Evolutionary conservation across 768 basidiomycete genomes (phyloP).

Genomic region (Tylopilus balloui): DNA sequence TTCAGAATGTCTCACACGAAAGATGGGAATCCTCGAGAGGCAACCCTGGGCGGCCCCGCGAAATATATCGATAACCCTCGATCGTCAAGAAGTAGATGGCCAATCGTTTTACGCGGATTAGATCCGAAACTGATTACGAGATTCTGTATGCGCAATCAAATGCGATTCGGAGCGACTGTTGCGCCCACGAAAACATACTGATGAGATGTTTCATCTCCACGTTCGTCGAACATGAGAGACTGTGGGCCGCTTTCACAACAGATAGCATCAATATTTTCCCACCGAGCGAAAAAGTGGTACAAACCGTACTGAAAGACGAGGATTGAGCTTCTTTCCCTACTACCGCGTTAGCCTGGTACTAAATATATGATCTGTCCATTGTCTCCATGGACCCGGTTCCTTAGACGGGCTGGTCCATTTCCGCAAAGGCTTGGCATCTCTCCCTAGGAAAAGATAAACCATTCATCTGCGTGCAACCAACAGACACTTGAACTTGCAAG

Average conservation of each 20-base stretch:
- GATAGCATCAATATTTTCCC: too few relatives aligned
- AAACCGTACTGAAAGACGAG: too few relatives aligned
- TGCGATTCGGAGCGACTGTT: background rate
- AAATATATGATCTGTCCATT: too few relatives aligned
- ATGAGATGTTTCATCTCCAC: too few relatives aligned
- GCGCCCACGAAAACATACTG: background rate
- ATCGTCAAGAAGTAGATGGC: too few relatives aligned
- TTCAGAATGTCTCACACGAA: constrained; percentile 13
- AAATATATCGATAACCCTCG: too few relatives aligned
- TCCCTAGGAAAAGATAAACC: background rate
- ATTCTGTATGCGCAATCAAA: background rate
- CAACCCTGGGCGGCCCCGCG: background rate
- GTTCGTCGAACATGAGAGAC: background rate
- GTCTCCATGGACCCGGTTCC: background rate
- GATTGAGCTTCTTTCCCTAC: too few relatives aligned
- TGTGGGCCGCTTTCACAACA: too few relatives aligned
- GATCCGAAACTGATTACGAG: background rate
- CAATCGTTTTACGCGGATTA: constrained; percentile 1
- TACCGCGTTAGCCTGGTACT: too few relatives aligned
- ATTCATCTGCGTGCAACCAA: background rate
- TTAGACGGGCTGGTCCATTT: constrained; percentile 15
- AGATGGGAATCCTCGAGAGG: background rate
- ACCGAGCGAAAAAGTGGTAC: too few relatives aligned
- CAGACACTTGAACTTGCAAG: background rate
- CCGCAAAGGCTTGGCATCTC: constrained; percentile 13